Percentiles rank a stretch among this genome's conserved stretches.
Conservation (phyloP, 768 basidiomycete species). For the Coprinopsis marcescibilis region DNA sequence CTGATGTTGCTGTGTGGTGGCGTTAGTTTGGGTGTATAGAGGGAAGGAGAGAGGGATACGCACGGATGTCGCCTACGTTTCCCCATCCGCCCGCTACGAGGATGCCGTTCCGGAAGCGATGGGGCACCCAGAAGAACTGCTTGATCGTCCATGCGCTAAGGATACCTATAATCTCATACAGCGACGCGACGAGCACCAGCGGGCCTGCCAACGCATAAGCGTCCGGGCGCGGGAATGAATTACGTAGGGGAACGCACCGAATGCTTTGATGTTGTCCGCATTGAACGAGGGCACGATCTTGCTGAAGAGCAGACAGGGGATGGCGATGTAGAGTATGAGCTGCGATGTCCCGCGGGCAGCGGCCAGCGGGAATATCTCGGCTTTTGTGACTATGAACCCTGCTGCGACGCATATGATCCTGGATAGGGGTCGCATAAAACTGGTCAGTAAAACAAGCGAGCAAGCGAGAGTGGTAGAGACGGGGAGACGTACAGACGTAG, state of each 20-base stretch:
- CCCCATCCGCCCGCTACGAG: slow-evolving; percentile 64
- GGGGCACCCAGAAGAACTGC: slow-evolving; percentile 71
- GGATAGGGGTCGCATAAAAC: not conserved
- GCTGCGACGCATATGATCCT: slow-evolving; percentile 50
- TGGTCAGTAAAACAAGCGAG: slow-evolving; percentile 1
- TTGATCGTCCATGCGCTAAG: slow-evolving; percentile 48
- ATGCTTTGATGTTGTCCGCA: slow-evolving; percentile 44
- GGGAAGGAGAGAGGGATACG: slow-evolving; percentile 21
- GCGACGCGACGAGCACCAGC: slow-evolving; percentile 50
- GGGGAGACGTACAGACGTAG: slow-evolving; percentile 45
- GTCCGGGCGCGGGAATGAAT: not conserved
- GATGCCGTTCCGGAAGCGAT: slow-evolving; percentile 68
- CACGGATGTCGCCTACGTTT: slow-evolving; percentile 69
- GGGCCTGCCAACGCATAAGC: slow-evolving; percentile 39
- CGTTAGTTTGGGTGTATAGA: not conserved
- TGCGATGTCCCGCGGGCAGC: slow-evolving; percentile 59
- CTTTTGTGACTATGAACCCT: slow-evolving; percentile 56
- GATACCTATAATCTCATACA: slow-evolving; percentile 56
- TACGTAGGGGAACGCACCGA: slow-evolving; percentile 34
- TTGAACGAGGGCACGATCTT: slow-evolving; percentile 66
- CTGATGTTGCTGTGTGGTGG: slow-evolving; percentile 47
- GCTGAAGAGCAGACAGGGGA: slow-evolving; percentile 65
- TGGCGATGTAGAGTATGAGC: slow-evolving; percentile 55
- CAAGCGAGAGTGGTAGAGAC: slow-evolving; percentile 1
- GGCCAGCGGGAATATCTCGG: slow-evolving; percentile 50